Conservation (phyloP, 2,329 filamentous ascomycete species). For the Epichloe baconii region DNA sequence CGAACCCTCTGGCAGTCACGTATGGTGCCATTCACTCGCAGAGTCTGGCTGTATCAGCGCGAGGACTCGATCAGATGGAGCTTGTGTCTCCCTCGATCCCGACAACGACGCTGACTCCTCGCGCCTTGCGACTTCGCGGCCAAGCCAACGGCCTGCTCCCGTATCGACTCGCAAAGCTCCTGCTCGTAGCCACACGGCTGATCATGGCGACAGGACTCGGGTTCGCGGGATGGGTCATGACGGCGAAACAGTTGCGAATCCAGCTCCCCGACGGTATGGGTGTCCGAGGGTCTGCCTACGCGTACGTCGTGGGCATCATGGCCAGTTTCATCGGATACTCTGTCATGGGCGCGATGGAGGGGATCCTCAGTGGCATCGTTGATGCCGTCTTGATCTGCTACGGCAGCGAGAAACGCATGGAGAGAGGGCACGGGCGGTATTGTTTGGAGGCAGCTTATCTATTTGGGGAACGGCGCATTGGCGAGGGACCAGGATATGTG, state of each 20-base stretch:
- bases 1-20: slow-evolving; percentile 82
- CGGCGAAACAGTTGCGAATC: slow-evolving; percentile 64
- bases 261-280: slow-evolving; percentile 38
- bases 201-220: slow-evolving; percentile 84
- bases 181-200: slow-evolving; percentile 80
- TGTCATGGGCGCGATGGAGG: slow-evolving; percentile 80
- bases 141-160: slow-evolving; percentile 52
- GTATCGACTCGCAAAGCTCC: slow-evolving; percentile 80
- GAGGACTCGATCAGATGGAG: slow-evolving; percentile 68
- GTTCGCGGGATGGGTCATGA: slow-evolving; percentile 93
- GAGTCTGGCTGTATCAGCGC: slow-evolving; percentile 62
- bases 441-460: slow-evolving; percentile 84
- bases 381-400: slow-evolving; percentile 89
- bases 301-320: slow-evolving; percentile 84
- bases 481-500: slow-evolving; percentile 8
- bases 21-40: slow-evolving; percentile 91
- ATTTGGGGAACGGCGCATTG: slow-evolving; percentile 52
- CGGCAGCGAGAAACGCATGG: slow-evolving; percentile 70
- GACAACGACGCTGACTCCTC: slow-evolving; percentile 56
- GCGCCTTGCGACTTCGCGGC: slow-evolving; percentile 31
- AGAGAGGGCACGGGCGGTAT: slow-evolving; percentile 58
- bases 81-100: slow-evolving; percentile 63
- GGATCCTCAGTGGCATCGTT: slow-evolving; percentile 73
- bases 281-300: slow-evolving; percentile 73
- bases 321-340: slow-evolving; percentile 93